These are phyloP conservation scores for Lolium perenne DNA, from an alignment of 176 grass and related monocot species.

Conservation along the genomic window DNA sequence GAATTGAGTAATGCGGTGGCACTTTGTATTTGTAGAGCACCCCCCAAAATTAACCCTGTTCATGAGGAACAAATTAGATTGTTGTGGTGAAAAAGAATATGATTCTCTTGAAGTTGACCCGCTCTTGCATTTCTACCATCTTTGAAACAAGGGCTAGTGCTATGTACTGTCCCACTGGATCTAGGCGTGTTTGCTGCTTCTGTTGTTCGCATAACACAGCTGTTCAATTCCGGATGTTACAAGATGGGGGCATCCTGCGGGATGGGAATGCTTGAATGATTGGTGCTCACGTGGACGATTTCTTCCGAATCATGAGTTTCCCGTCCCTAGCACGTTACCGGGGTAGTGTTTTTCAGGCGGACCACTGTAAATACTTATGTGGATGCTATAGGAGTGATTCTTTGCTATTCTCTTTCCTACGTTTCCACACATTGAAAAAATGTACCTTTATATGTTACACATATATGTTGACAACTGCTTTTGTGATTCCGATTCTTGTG, in stretches of 20 bases:
- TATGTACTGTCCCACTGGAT: not conserved
- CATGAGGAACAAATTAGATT: too few species aligned
- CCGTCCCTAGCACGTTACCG: not conserved
- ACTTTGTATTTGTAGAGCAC: too few species aligned
- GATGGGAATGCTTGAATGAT: not conserved
- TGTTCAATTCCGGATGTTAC: not conserved
- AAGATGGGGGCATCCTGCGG: not conserved
- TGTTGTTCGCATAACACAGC: not conserved
- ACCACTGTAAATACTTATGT: not conserved
- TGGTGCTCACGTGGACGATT: not conserved
- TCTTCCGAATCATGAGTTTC: not conserved
- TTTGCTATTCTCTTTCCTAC: not conserved
- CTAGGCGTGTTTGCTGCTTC: not conserved
- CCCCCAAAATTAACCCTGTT: too few species aligned
- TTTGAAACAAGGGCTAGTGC: not conserved
- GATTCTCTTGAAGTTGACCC: not conserved
- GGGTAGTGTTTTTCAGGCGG: not conserved
- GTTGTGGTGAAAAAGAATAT: too few species aligned
- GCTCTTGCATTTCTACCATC: not conserved
- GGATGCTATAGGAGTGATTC: not conserved
- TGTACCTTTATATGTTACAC: not conserved
- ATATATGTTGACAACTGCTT: not conserved
- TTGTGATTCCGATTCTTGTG: conserved; percentile 1
- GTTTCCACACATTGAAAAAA: not conserved
- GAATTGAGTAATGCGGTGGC: too few species aligned